These are phyloP conservation scores for Musa acuminata DNA, from an alignment of 176 grass and related monocot genomes.

Conservation along the genomic window DNA sequence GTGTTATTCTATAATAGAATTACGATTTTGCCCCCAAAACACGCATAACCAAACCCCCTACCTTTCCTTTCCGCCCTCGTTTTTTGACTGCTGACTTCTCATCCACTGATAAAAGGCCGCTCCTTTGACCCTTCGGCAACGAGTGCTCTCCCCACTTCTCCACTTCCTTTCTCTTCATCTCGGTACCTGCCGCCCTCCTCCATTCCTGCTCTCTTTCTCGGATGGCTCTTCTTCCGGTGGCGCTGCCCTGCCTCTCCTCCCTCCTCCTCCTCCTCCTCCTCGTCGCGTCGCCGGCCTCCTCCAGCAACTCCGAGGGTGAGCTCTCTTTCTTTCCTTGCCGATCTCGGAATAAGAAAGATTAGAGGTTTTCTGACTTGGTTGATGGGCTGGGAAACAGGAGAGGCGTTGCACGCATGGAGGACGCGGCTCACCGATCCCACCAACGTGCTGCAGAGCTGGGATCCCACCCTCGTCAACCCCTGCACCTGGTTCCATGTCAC, in stretches of 20 bases:
- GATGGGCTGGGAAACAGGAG: slow-evolving; percentile 21
- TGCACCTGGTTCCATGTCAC: slow-evolving; percentile 99
- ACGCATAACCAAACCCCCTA: too few relatives aligned
- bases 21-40: too few relatives aligned
- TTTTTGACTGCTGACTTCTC: too few relatives aligned
- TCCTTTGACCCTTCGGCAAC: background rate
- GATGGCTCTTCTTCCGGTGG: slow-evolving; percentile 29
- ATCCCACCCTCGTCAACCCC: slow-evolving; percentile 84
- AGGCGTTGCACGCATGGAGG: slow-evolving; percentile 72
- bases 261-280: slow-evolving; percentile 23
- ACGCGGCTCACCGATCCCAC: slow-evolving; percentile 66
- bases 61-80: too few relatives aligned
- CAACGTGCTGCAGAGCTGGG: slow-evolving; percentile 96
- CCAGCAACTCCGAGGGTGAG: slow-evolving; percentile 38
- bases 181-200: too few relatives aligned
- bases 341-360: background rate
- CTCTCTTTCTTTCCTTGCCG: background rate
- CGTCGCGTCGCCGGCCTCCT: slow-evolving; percentile 26
- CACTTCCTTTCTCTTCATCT: too few relatives aligned
- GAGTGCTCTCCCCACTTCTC: too few relatives aligned
- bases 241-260: background rate
- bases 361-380: background rate
- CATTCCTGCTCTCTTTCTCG: background rate
- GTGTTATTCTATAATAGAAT: too few relatives aligned
- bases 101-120: too few relatives aligned